Conservation (phyloP, 495 filamentous ascomycete genomes). For the Neurospora sublineolata region DNA sequence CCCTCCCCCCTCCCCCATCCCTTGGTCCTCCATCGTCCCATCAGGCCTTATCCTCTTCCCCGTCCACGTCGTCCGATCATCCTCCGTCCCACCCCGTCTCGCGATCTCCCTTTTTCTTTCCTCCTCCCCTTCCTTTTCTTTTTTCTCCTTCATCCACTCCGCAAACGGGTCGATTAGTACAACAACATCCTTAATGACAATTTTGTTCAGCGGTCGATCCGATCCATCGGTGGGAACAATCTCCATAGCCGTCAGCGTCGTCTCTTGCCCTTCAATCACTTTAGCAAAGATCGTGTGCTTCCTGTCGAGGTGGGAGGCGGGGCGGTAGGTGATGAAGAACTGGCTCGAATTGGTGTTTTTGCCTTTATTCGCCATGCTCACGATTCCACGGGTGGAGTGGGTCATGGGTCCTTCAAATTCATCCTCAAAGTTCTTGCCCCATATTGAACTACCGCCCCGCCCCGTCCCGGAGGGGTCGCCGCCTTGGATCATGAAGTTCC, state of each 20-base stretch:
- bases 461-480: slow-evolving; percentile 90
- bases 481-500: slow-evolving; percentile 96
- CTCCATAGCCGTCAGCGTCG: slow-evolving; percentile 59
- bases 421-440: slow-evolving; percentile 85
- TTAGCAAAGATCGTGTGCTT: slow-evolving; percentile 95
- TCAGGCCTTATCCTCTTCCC: slow-evolving; percentile 66
- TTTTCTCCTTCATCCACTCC: slow-evolving; percentile 64
- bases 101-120: slow-evolving; percentile 41
- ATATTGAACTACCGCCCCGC: slow-evolving; percentile 72
- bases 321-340: slow-evolving; percentile 88
- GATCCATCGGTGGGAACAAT: slow-evolving; percentile 51
- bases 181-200: slow-evolving; percentile 68
- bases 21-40: slow-evolving; percentile 34
- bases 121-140: slow-evolving; percentile 36
- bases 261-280: slow-evolving; percentile 64
- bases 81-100: slow-evolving; percentile 49
- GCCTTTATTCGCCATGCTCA: slow-evolving; percentile 97
- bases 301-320: slow-evolving; percentile 70
- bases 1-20: slow-evolving; percentile 24
- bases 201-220: slow-evolving; percentile 60
- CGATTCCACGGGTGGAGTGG: slow-evolving; percentile 65
- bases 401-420: slow-evolving; percentile 81
- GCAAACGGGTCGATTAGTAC: slow-evolving; percentile 94
- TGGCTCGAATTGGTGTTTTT: slow-evolving; percentile 93
- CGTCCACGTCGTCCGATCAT: slow-evolving; percentile 84